Base-by-base conservation (phyloP, 75 land plant species). In the Pinus albicaulis region DNA sequence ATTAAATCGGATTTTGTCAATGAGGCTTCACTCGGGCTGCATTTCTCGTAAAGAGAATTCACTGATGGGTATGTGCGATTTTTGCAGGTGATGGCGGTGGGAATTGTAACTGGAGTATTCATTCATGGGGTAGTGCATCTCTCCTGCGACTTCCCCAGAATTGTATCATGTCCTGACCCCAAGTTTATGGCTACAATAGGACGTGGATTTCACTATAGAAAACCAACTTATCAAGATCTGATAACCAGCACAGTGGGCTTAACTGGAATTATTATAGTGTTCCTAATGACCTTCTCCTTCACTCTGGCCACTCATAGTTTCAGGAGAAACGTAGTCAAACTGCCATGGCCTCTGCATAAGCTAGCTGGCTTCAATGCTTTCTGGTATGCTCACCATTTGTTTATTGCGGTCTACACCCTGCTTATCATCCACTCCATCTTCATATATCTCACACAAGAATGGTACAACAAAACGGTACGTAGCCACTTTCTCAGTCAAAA, bases 381-480 rank as follows among this genome's bases (percentile, higher is more conserved):
- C 80, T 93, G 94, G 96, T 93, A 93, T 74, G 86, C 96, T 5
- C 96, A 93, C 74, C 96, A 91, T 82, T 64, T 93, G 61, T 84
- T 93, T 19, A 86, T 71, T 3, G 26, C 89, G 63, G 94, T 78
- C 34, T 93, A 93, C 72, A 73, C 80, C 59, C 87, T 91, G 34
- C 79, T 91, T 3, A 48, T 93, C 63, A 28, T 89, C 59, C 96
- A 93, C 53, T 82, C 84, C 34, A 84, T 76, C 78, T 89, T 85
- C 81, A 70, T 93, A 1, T 86, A 81, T 60, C 81, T 89, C 61
- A 84, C 82, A 23, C 59, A 59, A 28, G 70, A 81, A 14, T 93
- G 94, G 96, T 81, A 84, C 74, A 55, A 77, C 41, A 93, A 93
- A 57, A 93, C 94, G 74, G 96, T 91, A 84, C 38, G 90, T 19